A percentile compares a stretch with the other conserved stretches of the same genome.
Conservation (phyloP, 2,329 filamentous ascomycete species). For the Drechslerella dactyloides region DNA sequence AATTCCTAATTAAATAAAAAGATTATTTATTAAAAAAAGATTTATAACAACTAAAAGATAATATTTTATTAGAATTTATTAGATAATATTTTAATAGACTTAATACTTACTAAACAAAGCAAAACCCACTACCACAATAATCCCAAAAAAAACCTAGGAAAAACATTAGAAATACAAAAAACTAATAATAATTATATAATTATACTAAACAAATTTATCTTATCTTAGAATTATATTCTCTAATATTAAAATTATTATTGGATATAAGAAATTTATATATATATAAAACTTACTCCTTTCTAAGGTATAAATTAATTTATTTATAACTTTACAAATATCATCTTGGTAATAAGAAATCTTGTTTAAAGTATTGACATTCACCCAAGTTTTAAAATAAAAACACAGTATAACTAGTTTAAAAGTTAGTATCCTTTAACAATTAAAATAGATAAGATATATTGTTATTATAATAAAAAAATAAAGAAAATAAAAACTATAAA, state of each 20-base stretch:
- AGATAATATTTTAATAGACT: background rate
- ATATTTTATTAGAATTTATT: background rate
- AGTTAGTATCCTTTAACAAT: too few relatives aligned
- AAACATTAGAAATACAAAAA: background rate
- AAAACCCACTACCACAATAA: background rate
- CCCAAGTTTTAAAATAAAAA: background rate
- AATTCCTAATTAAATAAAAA: background rate
- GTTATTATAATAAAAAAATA: background rate
- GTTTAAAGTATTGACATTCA: background rate
- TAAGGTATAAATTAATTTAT: slow-evolving; percentile 2
- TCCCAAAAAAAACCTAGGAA: background rate
- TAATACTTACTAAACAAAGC: background rate
- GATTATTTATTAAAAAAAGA: background rate
- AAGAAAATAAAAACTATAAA: background rate
- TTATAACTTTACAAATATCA: slow-evolving; percentile 8
- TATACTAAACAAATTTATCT: slow-evolving; percentile 2
- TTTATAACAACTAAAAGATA: background rate
- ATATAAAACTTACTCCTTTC: background rate
- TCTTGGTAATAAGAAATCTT: background rate
- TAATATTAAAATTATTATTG: background rate
- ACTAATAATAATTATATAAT: background rate
- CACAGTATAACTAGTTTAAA: background rate
- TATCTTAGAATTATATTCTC: slow-evolving; percentile 1
- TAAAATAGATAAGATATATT: too few relatives aligned
- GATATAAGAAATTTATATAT: background rate